These are phyloP conservation scores for Vachellia collinsii DNA, from an alignment of 306 rosid genomes.

Conservation along the genomic window DNA sequence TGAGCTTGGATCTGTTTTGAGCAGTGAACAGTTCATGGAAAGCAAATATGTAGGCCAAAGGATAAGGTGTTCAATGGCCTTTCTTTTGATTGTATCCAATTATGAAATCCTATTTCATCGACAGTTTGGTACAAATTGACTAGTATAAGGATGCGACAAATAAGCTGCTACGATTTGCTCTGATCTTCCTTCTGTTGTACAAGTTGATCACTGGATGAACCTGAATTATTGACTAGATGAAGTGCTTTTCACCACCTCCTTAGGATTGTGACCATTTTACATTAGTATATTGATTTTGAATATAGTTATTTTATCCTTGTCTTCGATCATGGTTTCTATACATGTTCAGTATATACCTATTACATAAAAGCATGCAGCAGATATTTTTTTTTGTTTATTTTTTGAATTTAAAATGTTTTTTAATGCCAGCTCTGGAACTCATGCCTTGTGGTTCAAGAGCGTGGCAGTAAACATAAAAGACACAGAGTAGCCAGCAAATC, in stretches of 20 bases:
- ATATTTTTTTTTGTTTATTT: neutral
- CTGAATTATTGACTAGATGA: neutral
- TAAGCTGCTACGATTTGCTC: neutral
- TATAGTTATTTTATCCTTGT: neutral
- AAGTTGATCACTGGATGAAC: neutral
- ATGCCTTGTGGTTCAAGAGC: neutral
- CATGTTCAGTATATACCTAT: neutral
- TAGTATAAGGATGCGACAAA: neutral
- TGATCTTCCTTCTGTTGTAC: neutral
- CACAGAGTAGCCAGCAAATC: neutral
- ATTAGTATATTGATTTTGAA: neutral
- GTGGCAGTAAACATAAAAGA: neutral
- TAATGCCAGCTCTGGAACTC: neutral
- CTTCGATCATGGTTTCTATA: neutral
- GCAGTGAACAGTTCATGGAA: neutral
- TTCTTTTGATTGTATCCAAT: neutral
- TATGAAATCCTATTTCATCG: neutral
- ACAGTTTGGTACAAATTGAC: neutral
- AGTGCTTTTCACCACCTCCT: neutral
- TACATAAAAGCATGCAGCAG: neutral
- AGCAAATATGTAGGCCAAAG: neutral
- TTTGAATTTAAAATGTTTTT: neutral
- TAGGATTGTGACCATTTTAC: neutral
- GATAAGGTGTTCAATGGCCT: neutral
- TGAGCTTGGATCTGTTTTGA: neutral